Evolutionary conservation across 169 alveolate genomes (phyloP).

Genomic region (Amoebophrya sp.): DNA sequence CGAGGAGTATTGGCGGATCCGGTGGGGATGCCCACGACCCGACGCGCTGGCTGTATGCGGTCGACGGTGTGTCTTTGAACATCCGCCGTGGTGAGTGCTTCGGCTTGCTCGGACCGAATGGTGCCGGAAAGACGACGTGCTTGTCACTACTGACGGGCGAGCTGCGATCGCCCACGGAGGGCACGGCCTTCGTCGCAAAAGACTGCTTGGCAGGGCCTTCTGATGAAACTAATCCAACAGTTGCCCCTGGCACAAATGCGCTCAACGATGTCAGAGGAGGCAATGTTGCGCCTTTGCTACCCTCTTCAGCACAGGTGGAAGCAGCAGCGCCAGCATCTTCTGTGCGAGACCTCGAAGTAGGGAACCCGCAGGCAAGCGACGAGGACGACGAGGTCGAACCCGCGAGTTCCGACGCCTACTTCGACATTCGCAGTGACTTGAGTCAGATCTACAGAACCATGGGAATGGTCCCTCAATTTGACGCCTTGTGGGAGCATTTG

Average conservation of each 20-base stretch:
- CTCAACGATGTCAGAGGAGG: not conserved
- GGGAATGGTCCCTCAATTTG: too few relatives aligned
- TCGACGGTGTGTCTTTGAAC: slow-evolving; percentile 35
- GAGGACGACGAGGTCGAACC: not conserved
- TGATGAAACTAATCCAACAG: too few relatives aligned
- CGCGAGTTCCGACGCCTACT: too few relatives aligned
- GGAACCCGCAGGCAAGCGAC: not conserved
- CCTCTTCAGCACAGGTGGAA: too few relatives aligned
- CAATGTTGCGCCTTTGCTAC: too few relatives aligned
- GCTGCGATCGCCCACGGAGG: slow-evolving; percentile 15
- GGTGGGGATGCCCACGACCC: too few relatives aligned
- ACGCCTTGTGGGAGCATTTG: not conserved
- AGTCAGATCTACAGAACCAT: too few relatives aligned
- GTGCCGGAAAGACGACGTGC: slow-evolving; percentile 85
- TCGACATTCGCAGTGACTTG: not conserved
- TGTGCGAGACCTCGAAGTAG: not conserved
- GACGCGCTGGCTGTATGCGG: slow-evolving; percentile 40
- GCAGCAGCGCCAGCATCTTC: not conserved
- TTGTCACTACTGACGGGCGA: slow-evolving; percentile 66
- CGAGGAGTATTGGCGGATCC: too few relatives aligned
- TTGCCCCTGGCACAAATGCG: too few relatives aligned
- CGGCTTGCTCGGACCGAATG: slow-evolving; percentile 79
- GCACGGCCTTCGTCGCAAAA: not conserved
- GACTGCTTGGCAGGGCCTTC: not conserved
- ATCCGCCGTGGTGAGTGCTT: slow-evolving; percentile 65